phyloP scores from a whole-genome alignment of 176 grass and related monocot species.

The Oryza longistaminata region DNA sequence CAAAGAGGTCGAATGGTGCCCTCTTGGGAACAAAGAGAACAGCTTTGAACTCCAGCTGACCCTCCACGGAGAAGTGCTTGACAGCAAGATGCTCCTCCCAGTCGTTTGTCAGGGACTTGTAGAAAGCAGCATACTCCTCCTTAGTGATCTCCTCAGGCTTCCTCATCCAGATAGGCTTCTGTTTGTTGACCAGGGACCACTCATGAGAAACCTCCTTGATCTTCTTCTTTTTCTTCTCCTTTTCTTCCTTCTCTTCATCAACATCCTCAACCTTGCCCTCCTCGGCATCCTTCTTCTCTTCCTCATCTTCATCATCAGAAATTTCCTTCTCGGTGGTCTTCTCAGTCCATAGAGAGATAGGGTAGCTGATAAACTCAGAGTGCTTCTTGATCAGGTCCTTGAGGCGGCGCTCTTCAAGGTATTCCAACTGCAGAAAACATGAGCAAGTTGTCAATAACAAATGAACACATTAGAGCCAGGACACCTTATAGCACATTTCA shows the following conservation, averaged over 20 bases:
- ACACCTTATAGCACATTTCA: not conserved
- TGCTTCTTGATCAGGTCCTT: conserved; percentile 98
- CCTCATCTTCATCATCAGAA: conserved; percentile 96
- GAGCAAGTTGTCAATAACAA: not conserved
- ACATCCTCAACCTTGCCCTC: conserved; percentile 94
- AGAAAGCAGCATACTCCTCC: conserved; percentile 97
- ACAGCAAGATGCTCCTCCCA: conserved; percentile 95
- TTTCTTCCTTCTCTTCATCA: conserved; percentile 91
- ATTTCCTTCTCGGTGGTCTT: conserved; percentile 99
- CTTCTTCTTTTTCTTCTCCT: conserved; percentile 97
- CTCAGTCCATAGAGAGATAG: conserved; percentile 89
- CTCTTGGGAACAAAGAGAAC: conserved; percentile 93
- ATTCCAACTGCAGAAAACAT: conserved; percentile 59
- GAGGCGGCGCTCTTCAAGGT: conserved; percentile 92
- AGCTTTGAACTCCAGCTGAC: conserved; percentile 97
- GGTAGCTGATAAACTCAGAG: conserved; percentile 98
- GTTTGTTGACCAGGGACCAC: conserved; percentile 91
- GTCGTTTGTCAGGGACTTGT: conserved; percentile 95
- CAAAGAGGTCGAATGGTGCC: conserved; percentile 95
- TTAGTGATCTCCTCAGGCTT: conserved; percentile 98
- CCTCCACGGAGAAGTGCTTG: conserved; percentile 99
- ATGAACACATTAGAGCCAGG: not conserved
- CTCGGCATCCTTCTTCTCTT: conserved; percentile 91
- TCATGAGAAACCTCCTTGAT: conserved; percentile 99
- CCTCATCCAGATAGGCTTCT: conserved; percentile 99